A percentile compares a stretch with the other conserved stretches of the same genome.
Evolutionary conservation across 306 rosid species (phyloP).

Genomic region (Prosopis cineraria): DNA sequence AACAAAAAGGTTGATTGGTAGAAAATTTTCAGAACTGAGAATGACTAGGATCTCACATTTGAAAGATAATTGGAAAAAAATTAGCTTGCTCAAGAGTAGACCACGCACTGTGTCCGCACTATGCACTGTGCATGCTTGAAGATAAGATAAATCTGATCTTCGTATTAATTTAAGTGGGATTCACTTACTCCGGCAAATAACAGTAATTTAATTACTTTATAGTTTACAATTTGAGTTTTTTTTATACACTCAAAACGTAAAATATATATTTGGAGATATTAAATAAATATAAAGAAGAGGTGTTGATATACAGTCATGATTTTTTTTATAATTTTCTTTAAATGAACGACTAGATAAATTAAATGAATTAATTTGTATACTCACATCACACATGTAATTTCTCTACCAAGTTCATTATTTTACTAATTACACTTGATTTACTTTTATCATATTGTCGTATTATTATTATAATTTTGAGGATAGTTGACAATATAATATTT

Average conservation of each 20-base stretch:
- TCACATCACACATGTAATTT: no score
- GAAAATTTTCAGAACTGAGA: neutral
- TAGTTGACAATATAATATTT: neutral
- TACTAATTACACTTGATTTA: neutral
- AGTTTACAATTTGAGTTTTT: neutral
- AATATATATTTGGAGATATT: no score
- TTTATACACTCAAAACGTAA: no score
- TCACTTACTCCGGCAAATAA: neutral
- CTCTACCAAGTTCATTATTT: neutral
- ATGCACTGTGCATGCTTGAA: neutral
- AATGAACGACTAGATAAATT: no score
- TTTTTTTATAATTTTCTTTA: no score
- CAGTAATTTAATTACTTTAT: neutral
- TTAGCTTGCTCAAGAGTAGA: neutral
- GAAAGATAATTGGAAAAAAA: neutral
- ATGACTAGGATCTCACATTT: slow-evolving; percentile 34
- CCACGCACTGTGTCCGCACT: neutral
- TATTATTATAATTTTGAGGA: neutral
- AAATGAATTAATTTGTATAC: no score
- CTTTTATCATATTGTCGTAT: neutral
- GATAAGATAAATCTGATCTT: neutral
- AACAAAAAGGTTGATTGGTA: neutral
- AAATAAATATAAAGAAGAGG: neutral
- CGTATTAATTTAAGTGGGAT: neutral
- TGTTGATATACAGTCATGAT: no score